phyloP scores from a whole-genome alignment of 23 red algal species.

The Gracilaria domingensis region DNA sequence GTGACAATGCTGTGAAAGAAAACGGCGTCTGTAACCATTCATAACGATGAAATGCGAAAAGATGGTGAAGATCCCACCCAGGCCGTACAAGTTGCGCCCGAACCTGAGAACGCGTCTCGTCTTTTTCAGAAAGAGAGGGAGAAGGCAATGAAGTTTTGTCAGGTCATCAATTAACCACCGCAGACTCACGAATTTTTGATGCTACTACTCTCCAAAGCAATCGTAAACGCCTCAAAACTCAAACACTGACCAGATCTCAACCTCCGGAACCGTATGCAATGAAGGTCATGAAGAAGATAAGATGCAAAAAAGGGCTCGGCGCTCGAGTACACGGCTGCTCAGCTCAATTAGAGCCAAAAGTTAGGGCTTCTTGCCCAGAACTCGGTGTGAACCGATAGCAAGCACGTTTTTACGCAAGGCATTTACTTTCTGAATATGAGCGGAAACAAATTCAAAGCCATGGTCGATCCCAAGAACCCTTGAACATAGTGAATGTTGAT shows the following conservation, averaged over 20 bases:
- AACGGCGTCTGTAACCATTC: neutral
- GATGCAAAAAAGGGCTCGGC: slow-evolving; percentile 40
- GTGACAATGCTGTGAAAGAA: neutral
- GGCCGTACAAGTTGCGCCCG: neutral
- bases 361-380: neutral
- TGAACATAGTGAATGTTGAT: neutral
- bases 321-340: slow-evolving; percentile 35
- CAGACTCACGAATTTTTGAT: neutral
- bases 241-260: neutral
- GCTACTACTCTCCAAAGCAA: neutral
- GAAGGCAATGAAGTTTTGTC: slow-evolving; percentile 8
- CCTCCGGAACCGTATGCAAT: neutral
- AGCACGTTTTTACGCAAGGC: too few species aligned
- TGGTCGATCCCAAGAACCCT: neutral
- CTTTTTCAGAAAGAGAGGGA: neutral
- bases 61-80: neutral
- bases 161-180: neutral
- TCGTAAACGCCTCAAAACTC: neutral
- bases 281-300: slow-evolving; percentile 62
- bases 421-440: too few species aligned
- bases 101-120: neutral
- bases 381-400: slow-evolving; percentile 7
- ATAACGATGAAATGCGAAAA: neutral
- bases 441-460: neutral
- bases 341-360: neutral